Conservation (phyloP, 805 yeast genomes). For the Candida insectalens region DNA sequence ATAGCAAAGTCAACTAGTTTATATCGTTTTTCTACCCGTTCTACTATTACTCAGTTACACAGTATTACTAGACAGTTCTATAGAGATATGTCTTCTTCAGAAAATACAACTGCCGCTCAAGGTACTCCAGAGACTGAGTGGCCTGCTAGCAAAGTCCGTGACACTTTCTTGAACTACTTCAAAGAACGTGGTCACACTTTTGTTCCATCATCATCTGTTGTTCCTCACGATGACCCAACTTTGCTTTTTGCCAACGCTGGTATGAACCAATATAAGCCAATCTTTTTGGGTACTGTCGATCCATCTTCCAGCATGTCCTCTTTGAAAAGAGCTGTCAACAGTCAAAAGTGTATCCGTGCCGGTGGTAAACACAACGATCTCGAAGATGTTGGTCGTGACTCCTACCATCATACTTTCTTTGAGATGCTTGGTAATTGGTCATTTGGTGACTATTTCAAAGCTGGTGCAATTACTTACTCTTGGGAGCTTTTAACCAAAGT, state of each 20-base stretch:
- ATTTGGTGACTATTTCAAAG: conserved; percentile 96
- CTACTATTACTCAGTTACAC: too few relatives aligned
- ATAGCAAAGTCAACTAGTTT: too few relatives aligned
- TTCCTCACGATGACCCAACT: conserved; percentile 98
- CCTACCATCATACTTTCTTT: conserved; percentile 96
- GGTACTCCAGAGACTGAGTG: conserved; percentile 17
- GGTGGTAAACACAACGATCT: conserved; percentile 98
- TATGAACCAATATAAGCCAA: conserved; percentile 98
- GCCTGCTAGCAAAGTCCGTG: conserved; percentile 51
- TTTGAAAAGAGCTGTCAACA: conserved; percentile 84
- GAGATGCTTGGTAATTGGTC: conserved; percentile 99
- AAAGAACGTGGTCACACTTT: conserved; percentile 59
- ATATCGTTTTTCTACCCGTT: too few relatives aligned
- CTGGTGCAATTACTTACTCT: conserved; percentile 79
- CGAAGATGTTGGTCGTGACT: conserved; percentile 97
- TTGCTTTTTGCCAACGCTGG: conserved; percentile 96
- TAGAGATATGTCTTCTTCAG: too few relatives aligned
- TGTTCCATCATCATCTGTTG: conserved; percentile 88
- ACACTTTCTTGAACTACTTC: conserved; percentile 79
- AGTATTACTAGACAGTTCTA: too few relatives aligned
- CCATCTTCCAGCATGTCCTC: conserved; percentile 82
- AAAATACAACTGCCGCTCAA: too few relatives aligned
- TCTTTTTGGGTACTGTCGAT: conserved; percentile 93
- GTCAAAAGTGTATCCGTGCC: conserved; percentile 98
- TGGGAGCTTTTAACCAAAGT: conserved; percentile 89